Percentiles rank a stretch among this genome's conserved stretches.
phyloP scores from a whole-genome alignment of 208 protist species.

The Crithidia mellificae region DNA sequence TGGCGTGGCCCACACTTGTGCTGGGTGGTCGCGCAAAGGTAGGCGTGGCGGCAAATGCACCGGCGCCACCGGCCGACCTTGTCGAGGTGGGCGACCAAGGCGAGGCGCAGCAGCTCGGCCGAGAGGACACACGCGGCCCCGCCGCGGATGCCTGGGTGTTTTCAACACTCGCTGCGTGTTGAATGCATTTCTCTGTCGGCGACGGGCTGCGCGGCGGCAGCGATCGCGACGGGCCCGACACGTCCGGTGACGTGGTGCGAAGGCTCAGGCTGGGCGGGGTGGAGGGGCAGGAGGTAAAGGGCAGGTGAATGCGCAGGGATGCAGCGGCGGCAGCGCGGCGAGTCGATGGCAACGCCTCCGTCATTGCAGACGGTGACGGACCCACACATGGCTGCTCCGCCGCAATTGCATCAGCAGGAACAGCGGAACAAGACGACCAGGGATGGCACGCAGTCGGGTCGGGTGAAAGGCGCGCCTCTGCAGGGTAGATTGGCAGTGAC shows the following conservation, averaged over 20 bases:
- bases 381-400: too few relatives aligned
- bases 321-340: neutral
- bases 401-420: too few relatives aligned
- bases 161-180: too few relatives aligned
- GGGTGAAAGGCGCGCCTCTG: neutral
- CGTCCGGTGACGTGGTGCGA: neutral
- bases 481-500: neutral
- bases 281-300: neutral
- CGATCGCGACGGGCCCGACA: too few relatives aligned
- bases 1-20: too few relatives aligned
- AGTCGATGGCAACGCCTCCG: neutral
- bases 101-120: constrained; percentile 10
- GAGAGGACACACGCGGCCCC: too few relatives aligned
- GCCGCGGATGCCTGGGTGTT: too few relatives aligned
- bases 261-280: constrained; percentile 1
- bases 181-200: neutral
- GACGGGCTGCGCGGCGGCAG: neutral
- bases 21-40: too few relatives aligned
- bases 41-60: neutral
- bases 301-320: constrained; percentile 2
- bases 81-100: constrained; percentile 10
- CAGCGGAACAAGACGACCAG: too few relatives aligned
- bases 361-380: neutral
- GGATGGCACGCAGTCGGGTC: too few relatives aligned
- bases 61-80: neutral